phyloP scores from a whole-genome alignment of 106 monocot genomes.

The Acorus gramineus region DNA sequence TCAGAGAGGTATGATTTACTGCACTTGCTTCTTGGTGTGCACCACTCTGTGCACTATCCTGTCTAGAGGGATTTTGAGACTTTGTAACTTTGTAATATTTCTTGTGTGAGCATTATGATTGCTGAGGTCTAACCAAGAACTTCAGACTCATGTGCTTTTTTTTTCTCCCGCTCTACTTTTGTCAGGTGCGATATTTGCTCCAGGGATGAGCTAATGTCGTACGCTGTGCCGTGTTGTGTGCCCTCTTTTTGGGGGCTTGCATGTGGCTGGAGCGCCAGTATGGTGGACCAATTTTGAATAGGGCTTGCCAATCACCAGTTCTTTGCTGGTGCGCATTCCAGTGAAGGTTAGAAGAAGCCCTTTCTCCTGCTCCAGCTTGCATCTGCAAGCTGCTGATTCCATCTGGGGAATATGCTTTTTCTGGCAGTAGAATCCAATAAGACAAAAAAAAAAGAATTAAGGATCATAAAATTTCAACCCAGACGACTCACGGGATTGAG shows the following conservation, averaged over 20 bases:
- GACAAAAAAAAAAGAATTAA: background rate
- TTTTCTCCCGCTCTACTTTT: conserved; percentile 46
- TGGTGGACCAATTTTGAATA: conserved; percentile 37
- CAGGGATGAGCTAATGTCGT: conserved; percentile 99
- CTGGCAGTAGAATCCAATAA: conserved; percentile 22
- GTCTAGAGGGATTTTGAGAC: conserved; percentile 39
- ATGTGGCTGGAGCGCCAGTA: conserved; percentile 42
- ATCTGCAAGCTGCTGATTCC: conserved; percentile 5
- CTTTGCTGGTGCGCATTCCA: conserved; percentile 21
- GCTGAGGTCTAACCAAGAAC: conserved; percentile 11
- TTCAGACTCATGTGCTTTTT: conserved; percentile 38
- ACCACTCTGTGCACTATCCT: conserved; percentile 19
- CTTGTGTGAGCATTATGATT: conserved; percentile 5
- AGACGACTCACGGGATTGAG: background rate
- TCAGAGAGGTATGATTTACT: conserved; percentile 36
- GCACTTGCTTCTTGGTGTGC: background rate
- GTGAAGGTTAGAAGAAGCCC: conserved; percentile 19
- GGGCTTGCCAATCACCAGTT: conserved; percentile 43
- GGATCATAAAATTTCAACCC: background rate
- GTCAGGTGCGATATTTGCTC: conserved; percentile 99
- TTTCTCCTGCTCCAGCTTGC: conserved; percentile 23
- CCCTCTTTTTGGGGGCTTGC: conserved; percentile 43
- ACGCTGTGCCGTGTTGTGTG: conserved; percentile 52
- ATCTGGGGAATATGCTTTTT: conserved; percentile 3
- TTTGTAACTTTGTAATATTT: background rate